Conservation (phyloP, 2,329 filamentous ascomycete genomes). For the Botrytis byssoidea region DNA sequence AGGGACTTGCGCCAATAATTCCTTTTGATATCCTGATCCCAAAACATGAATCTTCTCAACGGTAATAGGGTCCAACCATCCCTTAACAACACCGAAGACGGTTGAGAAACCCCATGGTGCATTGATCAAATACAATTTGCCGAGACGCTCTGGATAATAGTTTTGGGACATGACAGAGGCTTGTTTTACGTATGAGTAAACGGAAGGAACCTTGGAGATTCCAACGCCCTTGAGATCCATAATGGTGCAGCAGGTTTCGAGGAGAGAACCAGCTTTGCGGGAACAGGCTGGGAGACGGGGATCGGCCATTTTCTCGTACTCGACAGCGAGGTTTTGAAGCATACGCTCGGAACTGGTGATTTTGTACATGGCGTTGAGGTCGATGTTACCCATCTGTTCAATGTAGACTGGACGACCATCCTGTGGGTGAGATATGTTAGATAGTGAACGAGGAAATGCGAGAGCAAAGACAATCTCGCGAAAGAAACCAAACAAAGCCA, state of each 20-base stretch:
- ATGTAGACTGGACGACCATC: slow-evolving; percentile 97
- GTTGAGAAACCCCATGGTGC: slow-evolving; percentile 91
- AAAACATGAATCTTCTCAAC: slow-evolving; percentile 94
- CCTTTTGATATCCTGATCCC: slow-evolving; percentile 75
- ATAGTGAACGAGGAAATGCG: neutral
- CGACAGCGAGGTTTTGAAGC: slow-evolving; percentile 92
- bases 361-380: slow-evolving; percentile 85
- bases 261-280: slow-evolving; percentile 81
- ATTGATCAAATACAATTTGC: slow-evolving; percentile 97
- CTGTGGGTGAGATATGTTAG: slow-evolving; percentile 45
- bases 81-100: slow-evolving; percentile 84
- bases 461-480: neutral
- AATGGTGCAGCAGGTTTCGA: slow-evolving; percentile 97
- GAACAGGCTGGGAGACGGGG: slow-evolving; percentile 93
- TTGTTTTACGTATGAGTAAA: slow-evolving; percentile 83
- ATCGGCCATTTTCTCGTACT: slow-evolving; percentile 96
- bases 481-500: neutral
- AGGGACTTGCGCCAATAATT: slow-evolving; percentile 81
- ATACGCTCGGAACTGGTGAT: slow-evolving; percentile 92
- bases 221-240: slow-evolving; percentile 97
- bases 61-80: slow-evolving; percentile 94
- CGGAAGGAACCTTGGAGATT: slow-evolving; percentile 73
- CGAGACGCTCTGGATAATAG: slow-evolving; percentile 97
- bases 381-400: slow-evolving; percentile 90
- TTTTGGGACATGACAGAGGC: slow-evolving; percentile 92